These are phyloP conservation scores for Oropetium thomaeum DNA, from an alignment of 176 grass and related monocot species.

Conservation along the genomic window DNA sequence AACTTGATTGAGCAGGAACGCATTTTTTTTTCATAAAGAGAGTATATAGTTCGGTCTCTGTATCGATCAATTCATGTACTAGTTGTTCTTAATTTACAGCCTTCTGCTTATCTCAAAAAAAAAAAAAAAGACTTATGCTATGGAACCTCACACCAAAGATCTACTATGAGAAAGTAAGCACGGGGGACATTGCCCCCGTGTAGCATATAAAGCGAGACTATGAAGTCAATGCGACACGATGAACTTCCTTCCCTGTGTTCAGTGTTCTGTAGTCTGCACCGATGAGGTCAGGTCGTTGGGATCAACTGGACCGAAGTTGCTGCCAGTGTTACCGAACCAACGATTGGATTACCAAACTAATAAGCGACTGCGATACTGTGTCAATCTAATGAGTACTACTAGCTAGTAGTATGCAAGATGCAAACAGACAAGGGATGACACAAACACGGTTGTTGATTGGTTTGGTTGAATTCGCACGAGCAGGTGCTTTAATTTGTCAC, in stretches of 20 bases:
- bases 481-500: background rate
- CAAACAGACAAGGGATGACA: slow-evolving; percentile 13
- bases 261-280: no score
- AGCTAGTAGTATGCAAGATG: slow-evolving; percentile 1
- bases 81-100: no score
- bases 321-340: slow-evolving; percentile 1
- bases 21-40: background rate
- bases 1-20: no score
- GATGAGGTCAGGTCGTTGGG: slow-evolving; percentile 35
- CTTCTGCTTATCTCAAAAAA: background rate
- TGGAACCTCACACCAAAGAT: background rate
- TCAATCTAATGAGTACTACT: no score
- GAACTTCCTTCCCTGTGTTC: background rate
- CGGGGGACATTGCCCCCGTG: background rate
- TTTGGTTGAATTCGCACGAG: slow-evolving; percentile 7
- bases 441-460: background rate
- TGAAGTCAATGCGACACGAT: background rate
- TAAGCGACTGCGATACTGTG: background rate
- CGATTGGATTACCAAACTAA: slow-evolving; percentile 40
- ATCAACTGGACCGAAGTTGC: background rate
- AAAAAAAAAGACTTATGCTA: background rate
- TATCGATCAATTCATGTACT: background rate
- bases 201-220: background rate
- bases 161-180: background rate
- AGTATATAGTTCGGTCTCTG: no score